A percentile compares a stretch with the other conserved stretches of the same genome.
phyloP scores from a whole-genome alignment of 2,329 filamentous ascomycete species.

The Cercospora beticola region DNA sequence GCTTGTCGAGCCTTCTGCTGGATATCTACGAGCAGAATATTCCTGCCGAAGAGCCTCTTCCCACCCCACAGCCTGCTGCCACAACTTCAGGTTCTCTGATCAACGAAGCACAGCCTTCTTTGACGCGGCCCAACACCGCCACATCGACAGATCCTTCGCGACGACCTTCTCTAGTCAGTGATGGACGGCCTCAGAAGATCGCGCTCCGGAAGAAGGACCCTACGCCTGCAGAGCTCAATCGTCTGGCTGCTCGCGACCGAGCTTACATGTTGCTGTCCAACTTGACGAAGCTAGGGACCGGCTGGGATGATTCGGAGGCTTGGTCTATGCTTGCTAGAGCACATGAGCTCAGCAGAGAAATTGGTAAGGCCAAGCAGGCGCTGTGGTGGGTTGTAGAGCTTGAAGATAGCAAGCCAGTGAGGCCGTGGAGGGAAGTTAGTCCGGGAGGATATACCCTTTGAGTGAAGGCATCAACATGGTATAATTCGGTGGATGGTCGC shows the following conservation, averaged over 20 bases:
- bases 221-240: conserved; percentile 70
- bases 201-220: conserved; percentile 27
- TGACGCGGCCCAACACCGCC: conserved; percentile 23
- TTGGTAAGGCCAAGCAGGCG: conserved; percentile 85
- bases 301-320: conserved; percentile 90
- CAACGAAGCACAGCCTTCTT: conserved; percentile 23
- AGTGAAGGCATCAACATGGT: conserved; percentile 1
- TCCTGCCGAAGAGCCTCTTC: conserved; percentile 57
- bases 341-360: conserved; percentile 81
- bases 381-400: conserved; percentile 98
- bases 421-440: conserved; percentile 67
- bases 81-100: conserved; percentile 26
- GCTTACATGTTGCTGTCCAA: conserved; percentile 80
- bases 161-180: conserved; percentile 18
- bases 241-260: conserved; percentile 84
- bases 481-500: neutral
- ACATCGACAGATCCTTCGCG: conserved; percentile 18
- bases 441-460: conserved; percentile 34
- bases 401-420: conserved; percentile 77
- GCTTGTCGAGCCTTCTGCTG: conserved; percentile 78
- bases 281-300: conserved; percentile 78
- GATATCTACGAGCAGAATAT: conserved; percentile 72
- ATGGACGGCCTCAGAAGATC: conserved; percentile 15
- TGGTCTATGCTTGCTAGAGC: conserved; percentile 87
- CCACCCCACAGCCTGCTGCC: conserved; percentile 34